Percentiles rank a stretch among this genome's conserved stretches.
These are phyloP conservation scores for Truncatella angustata DNA, from an alignment of 2,329 filamentous ascomycete species.

Conservation along the genomic window DNA sequence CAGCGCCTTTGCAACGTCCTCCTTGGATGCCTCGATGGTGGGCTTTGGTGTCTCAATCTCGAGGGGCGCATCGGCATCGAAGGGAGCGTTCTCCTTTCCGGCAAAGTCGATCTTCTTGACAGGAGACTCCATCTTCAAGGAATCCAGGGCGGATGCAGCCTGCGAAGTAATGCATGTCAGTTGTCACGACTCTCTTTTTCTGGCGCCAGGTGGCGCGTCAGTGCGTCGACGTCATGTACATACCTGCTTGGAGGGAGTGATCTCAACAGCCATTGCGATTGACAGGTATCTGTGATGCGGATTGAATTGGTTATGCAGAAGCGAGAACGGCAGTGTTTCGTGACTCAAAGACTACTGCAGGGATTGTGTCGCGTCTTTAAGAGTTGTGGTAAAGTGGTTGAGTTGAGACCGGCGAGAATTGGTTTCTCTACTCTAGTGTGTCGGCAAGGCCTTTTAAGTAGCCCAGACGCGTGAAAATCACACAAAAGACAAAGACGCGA, in stretches of 20 bases:
- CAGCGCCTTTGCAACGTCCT: conserved; percentile 36
- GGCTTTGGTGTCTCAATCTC: conserved; percentile 63
- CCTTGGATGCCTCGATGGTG: conserved; percentile 43
- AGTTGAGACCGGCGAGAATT: conserved; percentile 6
- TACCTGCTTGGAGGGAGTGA: conserved; percentile 62
- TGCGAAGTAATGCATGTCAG: conserved; percentile 38
- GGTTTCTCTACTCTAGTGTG: conserved; percentile 5
- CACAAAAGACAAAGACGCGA: conserved; percentile 8
- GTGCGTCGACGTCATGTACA: conserved; percentile 34
- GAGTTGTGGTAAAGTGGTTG: not conserved
- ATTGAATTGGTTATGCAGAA: conserved; percentile 19
- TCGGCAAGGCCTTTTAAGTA: conserved; percentile 9
- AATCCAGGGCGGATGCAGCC: conserved; percentile 84
- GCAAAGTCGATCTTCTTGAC: conserved; percentile 85
- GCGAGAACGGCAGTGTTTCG: conserved; percentile 9
- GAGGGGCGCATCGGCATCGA: conserved; percentile 50
- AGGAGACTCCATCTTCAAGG: conserved; percentile 89
- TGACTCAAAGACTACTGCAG: not conserved
- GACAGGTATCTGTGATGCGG: conserved; percentile 14
- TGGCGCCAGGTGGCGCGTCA: conserved; percentile 10
- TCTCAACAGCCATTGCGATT: conserved; percentile 69
- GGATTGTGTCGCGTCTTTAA: conserved; percentile 3
- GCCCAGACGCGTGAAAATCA: conserved; percentile 5
- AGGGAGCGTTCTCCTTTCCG: conserved; percentile 78
- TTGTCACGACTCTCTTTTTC: conserved; percentile 15